phyloP scores from a whole-genome alignment of 179 eudicot species.

The Heliamphora ciliata region DNA sequence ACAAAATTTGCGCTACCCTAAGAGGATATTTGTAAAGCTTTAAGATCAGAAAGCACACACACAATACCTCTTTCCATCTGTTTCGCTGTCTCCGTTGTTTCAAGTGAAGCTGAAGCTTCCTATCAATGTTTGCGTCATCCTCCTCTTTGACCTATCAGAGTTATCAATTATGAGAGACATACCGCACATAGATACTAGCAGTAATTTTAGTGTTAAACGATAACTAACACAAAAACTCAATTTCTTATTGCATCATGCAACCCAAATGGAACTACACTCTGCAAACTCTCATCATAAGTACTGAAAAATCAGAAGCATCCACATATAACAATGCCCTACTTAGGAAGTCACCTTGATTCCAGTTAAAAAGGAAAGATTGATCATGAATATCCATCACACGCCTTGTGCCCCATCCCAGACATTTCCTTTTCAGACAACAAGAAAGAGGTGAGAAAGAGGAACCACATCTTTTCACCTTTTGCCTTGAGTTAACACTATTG shows the following conservation, averaged over 20 bases:
- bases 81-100: conserved; percentile 59
- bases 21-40: not conserved
- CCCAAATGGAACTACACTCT: not conserved
- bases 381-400: not conserved
- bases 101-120: conserved; percentile 58
- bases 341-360: not conserved
- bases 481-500: not conserved
- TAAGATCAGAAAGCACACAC: conserved; percentile 12
- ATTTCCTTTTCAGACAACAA: not conserved
- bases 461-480: not conserved
- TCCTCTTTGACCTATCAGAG: conserved; percentile 82
- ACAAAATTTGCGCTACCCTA: not conserved
- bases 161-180: not conserved
- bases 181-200: not conserved
- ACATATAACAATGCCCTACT: not conserved
- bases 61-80: conserved; percentile 47
- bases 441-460: not conserved
- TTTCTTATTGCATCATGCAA: not conserved
- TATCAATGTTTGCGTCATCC: conserved; percentile 57
- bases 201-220: not conserved
- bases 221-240: not conserved
- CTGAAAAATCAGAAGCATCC: not conserved
- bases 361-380: not conserved
- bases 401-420: not conserved
- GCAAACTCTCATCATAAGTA: not conserved